Evolutionary conservation across 306 rosid species (phyloP).

Genomic region (Biancaea sappan): DNA sequence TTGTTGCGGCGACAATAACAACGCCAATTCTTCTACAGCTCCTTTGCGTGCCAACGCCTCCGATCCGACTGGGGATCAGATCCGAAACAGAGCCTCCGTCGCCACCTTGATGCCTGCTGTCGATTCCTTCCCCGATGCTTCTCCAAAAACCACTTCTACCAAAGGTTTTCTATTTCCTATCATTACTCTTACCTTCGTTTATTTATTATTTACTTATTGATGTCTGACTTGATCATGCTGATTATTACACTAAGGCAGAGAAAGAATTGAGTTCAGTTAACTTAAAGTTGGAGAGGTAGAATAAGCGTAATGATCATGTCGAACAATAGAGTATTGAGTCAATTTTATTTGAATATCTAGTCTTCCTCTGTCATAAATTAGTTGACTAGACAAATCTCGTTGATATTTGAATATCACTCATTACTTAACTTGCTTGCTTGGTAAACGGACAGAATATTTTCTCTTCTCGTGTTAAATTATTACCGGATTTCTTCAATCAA

Average conservation of each 20-base stretch:
- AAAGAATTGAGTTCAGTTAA: not conserved
- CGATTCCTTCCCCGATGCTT: conserved; percentile 54
- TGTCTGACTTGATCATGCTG: not conserved
- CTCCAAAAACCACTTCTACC: conserved; percentile 54
- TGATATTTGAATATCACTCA: conserved; percentile 4
- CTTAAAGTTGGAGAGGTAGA: conserved; percentile 14
- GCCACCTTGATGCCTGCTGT: conserved; percentile 53
- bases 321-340: conserved; percentile 17
- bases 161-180: conserved; percentile 48
- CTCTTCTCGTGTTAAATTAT: not conserved
- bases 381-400: not conserved
- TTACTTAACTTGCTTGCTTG: not conserved
- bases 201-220: not conserved
- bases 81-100: conserved; percentile 43
- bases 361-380: conserved; percentile 28
- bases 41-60: conserved; percentile 24
- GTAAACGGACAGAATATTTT: not conserved
- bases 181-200: not conserved
- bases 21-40: conserved; percentile 34
- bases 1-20: conserved; percentile 34
- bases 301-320: conserved; percentile 25
- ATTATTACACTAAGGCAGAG: not conserved
- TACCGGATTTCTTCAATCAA: not conserved
- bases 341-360: conserved; percentile 30
- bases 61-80: conserved; percentile 43